Evolutionary conservation across 1,284 basidiomycete species (phyloP).

Genomic region (Malassezia furfur): DNA sequence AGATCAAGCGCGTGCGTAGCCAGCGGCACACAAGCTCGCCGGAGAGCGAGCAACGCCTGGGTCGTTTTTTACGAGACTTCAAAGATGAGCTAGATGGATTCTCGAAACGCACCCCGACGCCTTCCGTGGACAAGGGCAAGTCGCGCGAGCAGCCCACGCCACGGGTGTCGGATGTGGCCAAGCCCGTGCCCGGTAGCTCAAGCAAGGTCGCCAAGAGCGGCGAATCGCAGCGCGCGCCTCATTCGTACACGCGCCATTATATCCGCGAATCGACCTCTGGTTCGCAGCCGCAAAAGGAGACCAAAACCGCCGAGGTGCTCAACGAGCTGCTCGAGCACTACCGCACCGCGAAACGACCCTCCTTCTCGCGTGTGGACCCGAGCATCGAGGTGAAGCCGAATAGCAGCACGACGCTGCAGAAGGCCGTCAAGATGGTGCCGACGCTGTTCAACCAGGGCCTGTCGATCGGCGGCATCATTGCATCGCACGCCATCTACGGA

Average conservation of each 20-base stretch:
- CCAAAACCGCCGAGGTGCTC: conserved; percentile 24
- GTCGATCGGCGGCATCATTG: conserved; percentile 41
- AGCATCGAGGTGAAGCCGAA: conserved; percentile 23
- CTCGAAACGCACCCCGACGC: too few species aligned
- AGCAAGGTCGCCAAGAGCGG: not conserved
- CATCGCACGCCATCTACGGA: conserved; percentile 53
- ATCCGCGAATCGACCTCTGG: conserved; percentile 12
- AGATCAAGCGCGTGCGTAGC: not conserved
- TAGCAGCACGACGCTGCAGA: conserved; percentile 31
- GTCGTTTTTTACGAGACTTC: conserved; percentile 2
- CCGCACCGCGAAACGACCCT: conserved; percentile 29
- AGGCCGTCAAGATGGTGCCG: conserved; percentile 42
- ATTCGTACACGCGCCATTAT: conserved; percentile 11
- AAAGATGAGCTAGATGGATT: not conserved
- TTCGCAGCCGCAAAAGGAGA: not conserved
- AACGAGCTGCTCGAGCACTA: conserved; percentile 41
- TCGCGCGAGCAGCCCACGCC: not conserved
- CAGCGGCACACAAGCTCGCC: not conserved
- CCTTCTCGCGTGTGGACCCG: conserved; percentile 37
- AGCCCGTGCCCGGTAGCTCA: not conserved
- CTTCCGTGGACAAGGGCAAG: not conserved
- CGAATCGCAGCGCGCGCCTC: not conserved
- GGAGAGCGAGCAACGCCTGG: not conserved
- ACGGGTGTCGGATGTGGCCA: not conserved
- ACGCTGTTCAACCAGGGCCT: conserved; percentile 42